These are phyloP conservation scores for Wallacemonas sp. DNA, from an alignment of 208 protist genomes.

Conservation along the genomic window DNA sequence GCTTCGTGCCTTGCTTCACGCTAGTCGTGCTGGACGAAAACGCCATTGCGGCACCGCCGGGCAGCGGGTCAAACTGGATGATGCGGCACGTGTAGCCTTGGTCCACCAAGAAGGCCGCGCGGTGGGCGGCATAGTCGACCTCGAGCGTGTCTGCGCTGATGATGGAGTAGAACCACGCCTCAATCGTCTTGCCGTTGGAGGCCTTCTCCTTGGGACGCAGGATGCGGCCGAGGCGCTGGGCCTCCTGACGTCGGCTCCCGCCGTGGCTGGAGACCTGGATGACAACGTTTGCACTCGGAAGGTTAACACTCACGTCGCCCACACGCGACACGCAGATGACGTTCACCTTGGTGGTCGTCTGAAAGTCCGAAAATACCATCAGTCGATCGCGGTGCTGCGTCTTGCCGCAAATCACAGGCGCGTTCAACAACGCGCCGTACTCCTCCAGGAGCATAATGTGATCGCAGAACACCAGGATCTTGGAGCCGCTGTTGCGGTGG, in stretches of 20 bases:
- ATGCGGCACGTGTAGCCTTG: conserved; percentile 90
- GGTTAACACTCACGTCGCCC: conserved; percentile 98
- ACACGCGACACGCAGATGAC: conserved; percentile 97
- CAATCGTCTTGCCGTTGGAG: conserved; percentile 81
- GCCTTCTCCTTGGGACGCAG: conserved; percentile 86
- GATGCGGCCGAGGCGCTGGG: conserved; percentile 97
- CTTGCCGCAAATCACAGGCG: conserved; percentile 94
- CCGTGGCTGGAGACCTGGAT: conserved; percentile 99
- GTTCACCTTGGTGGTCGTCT: conserved; percentile 87
- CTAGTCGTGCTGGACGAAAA: conserved; percentile 12
- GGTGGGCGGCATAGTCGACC: conserved; percentile 96
- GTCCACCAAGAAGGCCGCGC: conserved; percentile 98
- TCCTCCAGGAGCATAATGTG: conserved; percentile 95
- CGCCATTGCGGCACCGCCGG: not conserved
- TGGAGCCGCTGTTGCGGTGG: conserved; percentile 93
- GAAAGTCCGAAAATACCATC: conserved; percentile 94
- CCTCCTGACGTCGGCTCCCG: conserved; percentile 95
- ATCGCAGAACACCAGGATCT: conserved; percentile 99
- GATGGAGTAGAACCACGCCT: conserved; percentile 99
- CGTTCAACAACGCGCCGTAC: conserved; percentile 90
- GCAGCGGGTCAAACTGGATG: conserved; percentile 66
- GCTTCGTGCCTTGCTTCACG: conserved; percentile 15
- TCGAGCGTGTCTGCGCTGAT: conserved; percentile 97
- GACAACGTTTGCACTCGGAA: conserved; percentile 99
- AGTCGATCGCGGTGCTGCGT: conserved; percentile 93